Base-by-base conservation (phyloP, 176 grass and related monocot species). In the Oryza officinalis region DNA sequence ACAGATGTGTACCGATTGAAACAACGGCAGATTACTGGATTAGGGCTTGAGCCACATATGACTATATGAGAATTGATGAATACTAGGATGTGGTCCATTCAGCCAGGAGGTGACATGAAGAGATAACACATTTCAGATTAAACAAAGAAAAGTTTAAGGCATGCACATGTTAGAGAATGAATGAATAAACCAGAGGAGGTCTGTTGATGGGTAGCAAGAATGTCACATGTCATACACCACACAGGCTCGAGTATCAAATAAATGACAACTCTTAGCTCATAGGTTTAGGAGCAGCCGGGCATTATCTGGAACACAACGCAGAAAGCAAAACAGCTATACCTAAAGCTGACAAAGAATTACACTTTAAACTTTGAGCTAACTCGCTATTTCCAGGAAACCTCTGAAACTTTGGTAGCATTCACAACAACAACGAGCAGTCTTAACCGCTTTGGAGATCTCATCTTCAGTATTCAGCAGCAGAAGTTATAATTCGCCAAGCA, bases 181-280 rank as follows among this genome's bases (percentile, higher is more conserved):
- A 38, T 73, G 35, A 63, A 75, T 31, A 60, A 23, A 17, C 30
- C 61, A 81, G 32, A 81, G 22, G 8, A 81, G 64, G 65, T 15
- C 27, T 45, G 40, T 46, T 63, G n/a, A n/a, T 30, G 65, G 57
- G 9, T 61, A 61, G 8, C 57, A 61, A 77, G 79, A 60, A 70
- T 61, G 60, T 30, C 73, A 83, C 73, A 77, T 87, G 79, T 38
- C 69, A 46, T 50, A 83, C 86, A 78, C 65, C 77, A 82, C 1
- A 47, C 79, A 76, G 3, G 12, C 15, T 49, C 65, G 22, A 77
- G 45, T 81, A 75, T 43, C 8, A 77, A 77, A 11, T 61, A 10
- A 57, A n/a, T 46, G 63, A 10, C 20, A 50, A 13, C 1, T n/a
- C 54, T 20, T 46, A 74, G 38, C 35, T 69, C 27, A 69, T 27